Evolutionary conservation across 371 early-diverging fungal genomes (phyloP).

Genomic region (Zychaea mexicana): DNA sequence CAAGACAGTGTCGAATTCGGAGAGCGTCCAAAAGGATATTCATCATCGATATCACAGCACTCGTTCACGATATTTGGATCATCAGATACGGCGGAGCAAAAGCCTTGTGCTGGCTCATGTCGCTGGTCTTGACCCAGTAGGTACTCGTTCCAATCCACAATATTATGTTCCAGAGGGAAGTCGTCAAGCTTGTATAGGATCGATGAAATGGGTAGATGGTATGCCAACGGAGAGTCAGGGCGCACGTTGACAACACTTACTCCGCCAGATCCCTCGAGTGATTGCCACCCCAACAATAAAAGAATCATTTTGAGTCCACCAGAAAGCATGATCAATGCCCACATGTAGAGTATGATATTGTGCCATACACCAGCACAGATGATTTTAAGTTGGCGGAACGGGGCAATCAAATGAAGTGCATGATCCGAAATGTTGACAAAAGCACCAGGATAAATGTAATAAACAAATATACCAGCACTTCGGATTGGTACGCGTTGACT

Average conservation of each 20-base stretch:
- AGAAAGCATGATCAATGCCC: slow-evolving; percentile 48
- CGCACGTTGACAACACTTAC: slow-evolving; percentile 66
- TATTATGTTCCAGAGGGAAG: slow-evolving; percentile 34
- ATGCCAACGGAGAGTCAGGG: slow-evolving; percentile 51
- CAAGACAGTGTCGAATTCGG: slow-evolving; percentile 49
- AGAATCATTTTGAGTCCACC: slow-evolving; percentile 51
- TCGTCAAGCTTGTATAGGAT: slow-evolving; percentile 60
- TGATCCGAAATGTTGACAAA: slow-evolving; percentile 77
- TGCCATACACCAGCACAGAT: slow-evolving; percentile 89
- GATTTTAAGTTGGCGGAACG: slow-evolving; percentile 64
- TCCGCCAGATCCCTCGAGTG: slow-evolving; percentile 53
- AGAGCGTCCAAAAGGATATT: slow-evolving; percentile 57
- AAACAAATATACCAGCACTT: slow-evolving; percentile 72
- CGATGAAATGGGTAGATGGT: slow-evolving; percentile 50
- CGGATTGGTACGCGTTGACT: slow-evolving; percentile 68
- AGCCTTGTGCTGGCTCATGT: slow-evolving; percentile 29
- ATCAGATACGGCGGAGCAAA: slow-evolving; percentile 35
- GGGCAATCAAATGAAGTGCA: slow-evolving; percentile 43
- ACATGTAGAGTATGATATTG: slow-evolving; percentile 62
- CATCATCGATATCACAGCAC: slow-evolving; percentile 56
- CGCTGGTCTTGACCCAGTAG: slow-evolving; percentile 32
- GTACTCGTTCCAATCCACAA: slow-evolving; percentile 54
- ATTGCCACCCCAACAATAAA: slow-evolving; percentile 53
- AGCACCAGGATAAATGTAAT: slow-evolving; percentile 82
- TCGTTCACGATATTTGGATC: slow-evolving; percentile 16